phyloP scores from a whole-genome alignment of 2,329 filamentous ascomycete species.

The Pseudofabraea citricarpa region DNA sequence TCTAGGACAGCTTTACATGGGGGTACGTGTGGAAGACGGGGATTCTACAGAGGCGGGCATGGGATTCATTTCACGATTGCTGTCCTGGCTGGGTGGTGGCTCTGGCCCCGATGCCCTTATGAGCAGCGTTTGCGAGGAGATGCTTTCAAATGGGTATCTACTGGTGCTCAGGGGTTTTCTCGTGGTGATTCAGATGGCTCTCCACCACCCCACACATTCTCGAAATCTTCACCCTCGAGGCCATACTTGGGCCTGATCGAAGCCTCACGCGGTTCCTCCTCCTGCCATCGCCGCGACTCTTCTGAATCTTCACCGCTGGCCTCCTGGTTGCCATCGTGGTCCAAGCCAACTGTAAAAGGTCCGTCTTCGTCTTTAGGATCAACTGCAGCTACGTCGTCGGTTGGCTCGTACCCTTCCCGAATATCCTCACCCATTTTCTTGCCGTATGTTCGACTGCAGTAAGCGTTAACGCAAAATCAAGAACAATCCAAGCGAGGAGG shows the following conservation, averaged over 20 bases:
- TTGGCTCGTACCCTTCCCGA: slow-evolving; percentile 47
- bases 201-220: slow-evolving; percentile 29
- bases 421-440: slow-evolving; percentile 43
- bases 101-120: no score
- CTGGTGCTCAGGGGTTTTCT: slow-evolving; percentile 25
- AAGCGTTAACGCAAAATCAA: slow-evolving; percentile 2
- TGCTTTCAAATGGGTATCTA: slow-evolving; percentile 1
- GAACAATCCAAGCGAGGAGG: background rate
- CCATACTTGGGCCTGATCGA: slow-evolving; percentile 29
- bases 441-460: slow-evolving; percentile 40
- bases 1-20: no score
- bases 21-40: no score
- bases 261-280: slow-evolving; percentile 16
- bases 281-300: slow-evolving; percentile 39
- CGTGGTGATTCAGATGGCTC: slow-evolving; percentile 18
- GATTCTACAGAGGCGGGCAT: no score
- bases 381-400: slow-evolving; percentile 36
- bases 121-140: background rate
- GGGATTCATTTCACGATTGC: no score
- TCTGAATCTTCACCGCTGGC: slow-evolving; percentile 30
- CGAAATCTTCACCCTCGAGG: slow-evolving; percentile 27
- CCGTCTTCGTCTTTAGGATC: slow-evolving; percentile 37
- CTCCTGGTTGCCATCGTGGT: slow-evolving; percentile 22
- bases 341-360: slow-evolving; percentile 23
- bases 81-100: no score